Evolutionary conservation across 2,329 filamentous ascomycete genomes (phyloP), one percentile per base, ranked within the genome.

Genomic region (Verticillium nonalfalfae): DNA sequence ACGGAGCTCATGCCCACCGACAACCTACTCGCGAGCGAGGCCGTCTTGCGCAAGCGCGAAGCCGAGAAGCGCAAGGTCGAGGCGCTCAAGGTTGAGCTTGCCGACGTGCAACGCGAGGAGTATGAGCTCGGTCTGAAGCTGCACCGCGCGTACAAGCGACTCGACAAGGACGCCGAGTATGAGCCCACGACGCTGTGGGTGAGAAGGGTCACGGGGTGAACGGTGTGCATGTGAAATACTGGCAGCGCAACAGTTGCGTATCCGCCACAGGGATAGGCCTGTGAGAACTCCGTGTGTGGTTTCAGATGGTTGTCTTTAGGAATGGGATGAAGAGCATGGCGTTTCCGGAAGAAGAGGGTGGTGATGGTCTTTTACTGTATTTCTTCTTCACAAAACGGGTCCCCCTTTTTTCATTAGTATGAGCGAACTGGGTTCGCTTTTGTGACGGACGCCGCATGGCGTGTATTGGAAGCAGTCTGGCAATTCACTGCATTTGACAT

Each of bases 91-190:
- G 75, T 76, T 58, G 89, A 93, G 71, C 80, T 94, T 39, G 84
- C 87, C 3, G 90, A 93, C 64, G 85, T 95, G 33, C 84, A 86
- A 73, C 82, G 86, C 65, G 87, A 94, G 73, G 89, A 93, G 73
- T 89, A 94, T 69, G 90, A 95, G 61, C 76, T 93, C 52, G 91
- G 91, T 1, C 76, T 95, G 68, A 88, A 87, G 73, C 78, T 95
- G 60, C 85, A 91, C 71, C 79, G 89, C 26, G 88, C 89, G 10
- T 89, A 90, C 75, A 93, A 91, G 77, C 83, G 90, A 57, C 81
- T 87, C 67, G 90, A 93, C 68, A 84, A 88, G 65, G 83, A 89
- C 59, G 81, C 81, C 2, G 79, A 81, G 38, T 89, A 81, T 68
- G 87, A 90, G 68, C 85, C 85, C 11, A 88, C 87, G 0, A 84